These are phyloP conservation scores for Tylopilus vinaceipallidus DNA, from an alignment of 768 basidiomycete species.

Conservation along the genomic window DNA sequence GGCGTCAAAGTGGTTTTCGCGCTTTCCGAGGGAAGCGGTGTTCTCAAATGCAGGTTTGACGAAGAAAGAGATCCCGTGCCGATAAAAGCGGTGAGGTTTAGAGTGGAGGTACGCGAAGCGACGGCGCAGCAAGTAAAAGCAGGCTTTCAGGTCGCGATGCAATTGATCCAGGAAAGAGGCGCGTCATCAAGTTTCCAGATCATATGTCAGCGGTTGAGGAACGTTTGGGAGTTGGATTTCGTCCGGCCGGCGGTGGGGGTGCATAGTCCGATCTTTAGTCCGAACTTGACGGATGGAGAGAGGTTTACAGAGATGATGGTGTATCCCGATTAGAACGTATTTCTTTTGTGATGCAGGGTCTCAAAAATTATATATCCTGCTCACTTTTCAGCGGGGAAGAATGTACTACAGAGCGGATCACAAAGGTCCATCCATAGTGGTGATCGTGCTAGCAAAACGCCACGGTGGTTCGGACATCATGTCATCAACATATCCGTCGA, in stretches of 20 bases:
- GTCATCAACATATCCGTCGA: conserved; percentile 27
- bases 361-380: conserved; percentile 7
- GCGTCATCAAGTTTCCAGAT: conserved; percentile 79
- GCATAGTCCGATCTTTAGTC: conserved; percentile 27
- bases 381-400: conserved; percentile 4
- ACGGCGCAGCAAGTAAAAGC: conserved; percentile 40
- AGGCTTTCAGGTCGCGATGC: conserved; percentile 57
- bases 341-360: conserved; percentile 15
- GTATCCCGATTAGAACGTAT: conserved; percentile 26
- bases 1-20: conserved; percentile 68
- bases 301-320: conserved; percentile 33
- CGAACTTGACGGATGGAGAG: conserved; percentile 27
- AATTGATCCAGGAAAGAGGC: conserved; percentile 82
- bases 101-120: conserved; percentile 65
- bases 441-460: conserved; percentile 38
- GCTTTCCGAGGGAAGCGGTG: conserved; percentile 57
- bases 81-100: conserved; percentile 75
- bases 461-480: conserved; percentile 30
- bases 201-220: conserved; percentile 61
- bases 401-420: too few species aligned
- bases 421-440: conserved; percentile 35
- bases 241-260: conserved; percentile 18
- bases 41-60: conserved; percentile 76
- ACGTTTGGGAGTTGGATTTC: conserved; percentile 68
- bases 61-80: conserved; percentile 58